Conservation (phyloP, 768 basidiomycete genomes). For the Xanthoconium purpureum region DNA sequence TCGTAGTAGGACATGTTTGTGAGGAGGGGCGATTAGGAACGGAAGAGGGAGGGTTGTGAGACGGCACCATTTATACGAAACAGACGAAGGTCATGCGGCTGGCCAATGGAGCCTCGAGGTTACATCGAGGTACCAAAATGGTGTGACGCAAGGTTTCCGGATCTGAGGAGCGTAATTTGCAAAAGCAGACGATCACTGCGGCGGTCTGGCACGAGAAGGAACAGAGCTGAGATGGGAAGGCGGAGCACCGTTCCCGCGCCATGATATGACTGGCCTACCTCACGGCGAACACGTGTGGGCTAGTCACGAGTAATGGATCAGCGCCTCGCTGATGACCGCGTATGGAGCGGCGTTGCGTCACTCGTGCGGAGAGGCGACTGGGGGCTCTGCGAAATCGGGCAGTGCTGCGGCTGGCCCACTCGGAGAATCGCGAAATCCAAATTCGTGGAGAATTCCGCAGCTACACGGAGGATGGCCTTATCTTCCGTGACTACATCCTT, state of each 20-base stretch:
- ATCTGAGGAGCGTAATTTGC: slow-evolving; percentile 21
- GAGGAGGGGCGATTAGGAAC: slow-evolving; percentile 8
- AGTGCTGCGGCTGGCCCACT: too few relatives aligned
- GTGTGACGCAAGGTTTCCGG: slow-evolving; percentile 6
- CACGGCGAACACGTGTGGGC: slow-evolving; percentile 21
- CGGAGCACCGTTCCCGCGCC: slow-evolving; percentile 21
- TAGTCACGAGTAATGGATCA: background rate
- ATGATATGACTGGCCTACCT: slow-evolving; percentile 8
- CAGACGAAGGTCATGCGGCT: slow-evolving; percentile 11
- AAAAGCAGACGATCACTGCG: slow-evolving; percentile 15
- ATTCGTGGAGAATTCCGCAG: too few relatives aligned
- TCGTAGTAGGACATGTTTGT: slow-evolving; percentile 45
- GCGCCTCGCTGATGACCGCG: slow-evolving; percentile 13
- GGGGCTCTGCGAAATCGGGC: too few relatives aligned
- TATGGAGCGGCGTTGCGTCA: background rate
- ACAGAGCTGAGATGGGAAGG: slow-evolving; percentile 8
- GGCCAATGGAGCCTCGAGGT: slow-evolving; percentile 29
- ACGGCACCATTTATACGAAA: slow-evolving; percentile 25
- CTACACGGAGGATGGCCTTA: too few relatives aligned
- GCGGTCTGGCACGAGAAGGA: slow-evolving; percentile 7
- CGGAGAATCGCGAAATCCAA: too few relatives aligned
- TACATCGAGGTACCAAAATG: slow-evolving; percentile 20
- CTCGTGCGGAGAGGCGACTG: too few relatives aligned
- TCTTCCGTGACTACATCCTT: too few relatives aligned
- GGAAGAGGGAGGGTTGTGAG: background rate